These are phyloP conservation scores for Pyrus pyrifolia DNA, from an alignment of 306 rosid species.

Conservation along the genomic window DNA sequence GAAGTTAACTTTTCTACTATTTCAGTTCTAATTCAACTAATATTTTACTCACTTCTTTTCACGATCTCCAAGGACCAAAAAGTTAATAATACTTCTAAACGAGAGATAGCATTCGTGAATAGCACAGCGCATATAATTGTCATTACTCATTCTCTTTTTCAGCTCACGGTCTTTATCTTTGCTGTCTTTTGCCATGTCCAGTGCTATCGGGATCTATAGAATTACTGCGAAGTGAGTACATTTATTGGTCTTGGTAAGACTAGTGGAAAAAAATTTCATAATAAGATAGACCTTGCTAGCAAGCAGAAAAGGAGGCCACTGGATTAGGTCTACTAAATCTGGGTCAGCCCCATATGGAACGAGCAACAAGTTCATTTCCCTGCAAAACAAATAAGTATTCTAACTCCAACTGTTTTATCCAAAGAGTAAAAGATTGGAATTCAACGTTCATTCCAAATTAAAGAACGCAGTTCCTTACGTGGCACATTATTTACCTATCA, in stretches of 20 bases:
- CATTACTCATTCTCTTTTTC: conserved; percentile 60
- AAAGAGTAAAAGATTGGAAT: conserved; percentile 7
- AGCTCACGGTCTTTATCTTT: conserved; percentile 62
- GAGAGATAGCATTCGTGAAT: conserved; percentile 80
- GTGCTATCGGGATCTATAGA: conserved; percentile 83
- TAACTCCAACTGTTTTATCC: neutral
- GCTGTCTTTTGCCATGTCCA: conserved; percentile 93
- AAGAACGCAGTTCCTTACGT: neutral
- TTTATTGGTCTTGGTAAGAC: neutral
- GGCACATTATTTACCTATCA: conserved; percentile 46
- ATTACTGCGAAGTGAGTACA: conserved; percentile 4
- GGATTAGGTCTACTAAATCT: conserved; percentile 56
- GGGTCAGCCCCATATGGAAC: conserved; percentile 86
- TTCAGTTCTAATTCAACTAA: conserved; percentile 4
- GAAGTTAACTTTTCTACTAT: conserved; percentile 9
- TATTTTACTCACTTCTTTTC: conserved; percentile 58
- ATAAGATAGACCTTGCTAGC: conserved; percentile 76
- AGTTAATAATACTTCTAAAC: conserved; percentile 54
- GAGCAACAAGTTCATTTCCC: conserved; percentile 92
- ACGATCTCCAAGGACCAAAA: conserved; percentile 62
- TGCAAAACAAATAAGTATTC: conserved; percentile 24
- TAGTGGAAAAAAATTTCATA: conserved; percentile 6
- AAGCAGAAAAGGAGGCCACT: conserved; percentile 99
- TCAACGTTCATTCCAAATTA: neutral
- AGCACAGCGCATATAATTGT: conserved; percentile 77